A percentile compares a stretch with the other conserved stretches of the same genome.
Conservation (phyloP, 2,329 filamentous ascomycete species). For the Cytospora schulzeri region DNA sequence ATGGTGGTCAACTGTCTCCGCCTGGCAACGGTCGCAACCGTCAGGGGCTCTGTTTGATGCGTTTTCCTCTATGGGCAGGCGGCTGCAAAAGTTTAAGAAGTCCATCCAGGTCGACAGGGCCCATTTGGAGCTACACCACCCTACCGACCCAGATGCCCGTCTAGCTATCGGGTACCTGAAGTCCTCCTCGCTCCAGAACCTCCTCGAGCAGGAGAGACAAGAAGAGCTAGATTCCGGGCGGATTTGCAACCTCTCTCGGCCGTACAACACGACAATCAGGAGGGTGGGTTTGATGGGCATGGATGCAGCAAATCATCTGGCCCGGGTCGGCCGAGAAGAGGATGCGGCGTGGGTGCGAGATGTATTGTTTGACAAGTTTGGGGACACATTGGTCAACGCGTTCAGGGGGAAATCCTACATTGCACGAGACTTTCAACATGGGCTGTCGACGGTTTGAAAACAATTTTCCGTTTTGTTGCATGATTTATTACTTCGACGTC, state of each 20-base stretch:
- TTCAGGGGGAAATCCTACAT: constrained; percentile 2
- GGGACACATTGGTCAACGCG: constrained; percentile 9
- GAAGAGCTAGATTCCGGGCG: constrained; percentile 2
- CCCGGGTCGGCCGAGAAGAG: constrained; percentile 41
- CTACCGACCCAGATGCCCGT: constrained; percentile 49
- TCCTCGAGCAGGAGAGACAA: constrained; percentile 35
- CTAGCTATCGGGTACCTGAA: constrained; percentile 45
- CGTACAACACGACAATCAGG: constrained; percentile 30
- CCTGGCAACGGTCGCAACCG: constrained; percentile 48
- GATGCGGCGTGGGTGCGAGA: constrained; percentile 44
- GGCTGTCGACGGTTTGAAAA: constrained; percentile 4
- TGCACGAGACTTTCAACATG: background rate
- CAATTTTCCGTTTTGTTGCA: background rate
- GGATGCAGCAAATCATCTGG: constrained; percentile 51
- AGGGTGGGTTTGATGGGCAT: constrained; percentile 44
- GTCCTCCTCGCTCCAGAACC: constrained; percentile 28
- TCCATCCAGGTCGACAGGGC: constrained; percentile 50
- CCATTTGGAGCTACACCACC: constrained; percentile 58
- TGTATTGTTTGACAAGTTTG: constrained; percentile 37
- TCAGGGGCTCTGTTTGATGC: constrained; percentile 53
- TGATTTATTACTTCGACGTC: background rate
- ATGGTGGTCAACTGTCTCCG: constrained; percentile 55
- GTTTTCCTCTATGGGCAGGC: constrained; percentile 49
- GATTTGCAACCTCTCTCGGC: constrained; percentile 29
- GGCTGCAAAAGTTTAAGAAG: constrained; percentile 38